Conservation (phyloP, 257 asterid genomes). For the Linderniella brevidens region DNA sequence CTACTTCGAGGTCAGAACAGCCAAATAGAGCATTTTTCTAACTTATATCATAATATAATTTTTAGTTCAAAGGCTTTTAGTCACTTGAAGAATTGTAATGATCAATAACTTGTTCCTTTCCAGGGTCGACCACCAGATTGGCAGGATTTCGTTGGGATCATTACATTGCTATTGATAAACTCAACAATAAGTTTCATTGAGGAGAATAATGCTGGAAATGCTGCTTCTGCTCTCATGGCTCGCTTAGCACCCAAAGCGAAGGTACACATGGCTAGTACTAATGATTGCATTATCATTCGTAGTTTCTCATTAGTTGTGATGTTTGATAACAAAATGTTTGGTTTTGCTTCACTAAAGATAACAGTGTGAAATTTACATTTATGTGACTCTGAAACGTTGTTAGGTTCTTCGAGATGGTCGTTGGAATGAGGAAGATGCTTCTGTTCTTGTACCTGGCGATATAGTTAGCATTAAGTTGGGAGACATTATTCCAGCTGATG, state of each 20-base stretch:
- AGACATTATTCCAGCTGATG: slow-evolving; percentile 75
- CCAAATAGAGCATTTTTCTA: too few species aligned
- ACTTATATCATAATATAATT: too few species aligned
- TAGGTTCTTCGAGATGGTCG: slow-evolving; percentile 61
- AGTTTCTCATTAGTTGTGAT: not conserved
- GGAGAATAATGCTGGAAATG: slow-evolving; percentile 48
- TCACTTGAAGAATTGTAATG: too few species aligned
- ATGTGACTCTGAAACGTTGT: not conserved
- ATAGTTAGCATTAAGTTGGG: slow-evolving; percentile 59
- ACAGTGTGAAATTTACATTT: too few species aligned
- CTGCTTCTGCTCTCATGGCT: slow-evolving; percentile 52
- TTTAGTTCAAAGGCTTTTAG: too few species aligned
- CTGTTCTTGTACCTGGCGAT: slow-evolving; percentile 76
- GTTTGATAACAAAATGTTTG: not conserved
- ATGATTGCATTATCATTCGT: not conserved
- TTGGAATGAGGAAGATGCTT: slow-evolving; percentile 70
- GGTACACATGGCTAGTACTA: slow-evolving; percentile 13
- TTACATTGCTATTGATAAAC: slow-evolving; percentile 31
- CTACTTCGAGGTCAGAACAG: not conserved
- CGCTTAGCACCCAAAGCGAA: slow-evolving; percentile 43
- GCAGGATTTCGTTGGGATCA: slow-evolving; percentile 47
- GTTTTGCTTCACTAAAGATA: too few species aligned
- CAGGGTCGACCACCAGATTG: slow-evolving; percentile 42
- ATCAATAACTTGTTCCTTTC: not conserved
- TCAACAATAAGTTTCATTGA: slow-evolving; percentile 46